Base-by-base conservation (phyloP, 2,329 filamentous ascomycete species). In the Camillea tinctor region DNA sequence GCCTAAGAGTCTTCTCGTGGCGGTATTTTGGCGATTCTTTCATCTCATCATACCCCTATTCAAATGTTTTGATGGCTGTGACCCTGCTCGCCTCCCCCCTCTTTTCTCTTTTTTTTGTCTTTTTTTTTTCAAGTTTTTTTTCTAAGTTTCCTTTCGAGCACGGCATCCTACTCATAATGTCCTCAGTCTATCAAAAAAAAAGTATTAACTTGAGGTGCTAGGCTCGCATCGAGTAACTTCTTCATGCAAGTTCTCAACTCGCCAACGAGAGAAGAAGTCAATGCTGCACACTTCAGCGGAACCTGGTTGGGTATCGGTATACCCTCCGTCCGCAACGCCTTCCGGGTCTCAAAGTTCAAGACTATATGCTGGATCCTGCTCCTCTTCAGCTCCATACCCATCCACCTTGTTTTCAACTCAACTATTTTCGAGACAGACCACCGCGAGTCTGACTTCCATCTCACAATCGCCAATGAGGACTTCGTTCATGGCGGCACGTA, bases 231-330 rank as follows among this genome's bases (percentile, higher is more conserved):
- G 2, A 80, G 76, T 51, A 81, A 81, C 63, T 82, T 79, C 60
- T 77, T 74, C 55, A 83, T 83, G 78, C 81, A 84, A 60, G 73
- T 77, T 30, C 68, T 84, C 3, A 75, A 71, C 15, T 75, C 79
- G 0, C 81, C 81, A 0, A 82, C 78, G 0, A 69, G 82, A 13
- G 61, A 68, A 15, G 80, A 84, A 53, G 65, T 83, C 7, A 76
- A 83, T 49, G 58, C 60, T 21, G 79, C 79, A 0, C 82, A 84
- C 68, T 53, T 60, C 0, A 66, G 68, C 48, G 68, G 73, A 1
- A 67, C 66, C 19, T 80, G 76, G 75, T 64, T 82, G 1, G 75
- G 76, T 55, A 76, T 81, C 52, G 80, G 81, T 0, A 66, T 79
- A 1, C 68, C 75, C 4, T 77, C 74, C 52, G n/a, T 75, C 1